Conservation (phyloP, 164 flowering plant species). For the Magnolia kwangsiensis region DNA sequence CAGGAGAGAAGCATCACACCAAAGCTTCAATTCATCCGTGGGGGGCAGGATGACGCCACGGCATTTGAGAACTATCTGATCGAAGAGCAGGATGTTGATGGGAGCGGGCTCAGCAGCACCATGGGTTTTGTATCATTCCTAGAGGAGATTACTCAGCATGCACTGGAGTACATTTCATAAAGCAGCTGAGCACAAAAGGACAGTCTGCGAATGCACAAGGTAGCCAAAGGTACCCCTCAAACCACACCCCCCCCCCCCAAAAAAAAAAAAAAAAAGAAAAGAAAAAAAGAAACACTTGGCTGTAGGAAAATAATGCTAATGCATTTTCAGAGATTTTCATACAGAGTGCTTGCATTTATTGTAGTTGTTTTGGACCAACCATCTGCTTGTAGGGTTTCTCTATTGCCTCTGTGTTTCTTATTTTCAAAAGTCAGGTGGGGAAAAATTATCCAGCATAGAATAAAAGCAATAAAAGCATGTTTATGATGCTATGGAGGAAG, state of each 20-base stretch:
- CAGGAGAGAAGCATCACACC: constrained; percentile 93
- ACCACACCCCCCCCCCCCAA: too few species aligned
- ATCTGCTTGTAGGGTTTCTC: background rate
- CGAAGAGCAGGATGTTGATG: constrained; percentile 94
- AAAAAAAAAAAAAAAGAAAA: too few species aligned
- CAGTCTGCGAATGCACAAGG: too few species aligned
- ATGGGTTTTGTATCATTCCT: constrained; percentile 94
- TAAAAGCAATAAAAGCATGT: too few species aligned
- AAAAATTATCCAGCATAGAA: too few species aligned
- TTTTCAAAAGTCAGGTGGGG: too few species aligned
- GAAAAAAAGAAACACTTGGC: too few species aligned
- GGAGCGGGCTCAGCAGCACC: constrained; percentile 68
- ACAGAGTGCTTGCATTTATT: background rate
- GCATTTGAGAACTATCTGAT: constrained; percentile 85
- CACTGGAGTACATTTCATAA: constrained; percentile 70
- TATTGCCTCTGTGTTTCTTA: background rate
- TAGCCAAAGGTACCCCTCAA: too few species aligned
- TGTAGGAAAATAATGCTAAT: background rate
- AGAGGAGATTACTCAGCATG: constrained; percentile 62
- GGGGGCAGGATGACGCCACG: constrained; percentile 86
- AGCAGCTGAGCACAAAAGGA: background rate
- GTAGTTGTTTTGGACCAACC: background rate
- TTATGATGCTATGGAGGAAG: too few species aligned
- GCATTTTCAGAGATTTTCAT: background rate
- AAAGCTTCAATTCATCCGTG: constrained; percentile 73